Evolutionary conservation across 2,329 filamentous ascomycete species (phyloP), one percentile per base, ranked within the genome.

Genomic region (Biscogniauxia marginata): DNA sequence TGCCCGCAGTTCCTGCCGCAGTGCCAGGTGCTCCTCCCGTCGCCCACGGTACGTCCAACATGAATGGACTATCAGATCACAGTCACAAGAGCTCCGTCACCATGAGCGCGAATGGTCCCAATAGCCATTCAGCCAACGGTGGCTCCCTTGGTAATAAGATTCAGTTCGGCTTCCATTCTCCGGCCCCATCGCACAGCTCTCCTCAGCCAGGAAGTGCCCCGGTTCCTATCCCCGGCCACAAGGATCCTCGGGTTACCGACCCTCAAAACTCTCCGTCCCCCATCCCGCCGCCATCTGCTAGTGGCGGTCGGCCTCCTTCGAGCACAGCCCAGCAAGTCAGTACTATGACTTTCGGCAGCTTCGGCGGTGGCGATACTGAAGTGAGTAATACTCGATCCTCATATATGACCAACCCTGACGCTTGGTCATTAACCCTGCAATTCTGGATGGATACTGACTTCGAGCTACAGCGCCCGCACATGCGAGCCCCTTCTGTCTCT

Each of bases 241-340:
- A 82, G 78, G 87, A 90, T 70, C 88, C 89, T 60, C 85, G 90
- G 66, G 84, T 93, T 51, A 86, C 87, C 49, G 96, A 93, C 47
- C 95, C 95, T 5, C 87, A 90, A 49, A 88, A 89, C 65, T 97
- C 93, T 47, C 95, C 95, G 3, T 93, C 91, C 45, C 95, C 95
- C 4, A 98, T 98, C 66, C 93, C 95, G 25, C 90, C 93, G 74
- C 91, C 92, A 51, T 85, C 88, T 53, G 87, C 88, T 30, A 90
- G 87, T 68, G 95, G 92, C 69, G 91, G 92, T 65, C 91, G 91
- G 68, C 93, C 93, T 65, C 91, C 92, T 46, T 88, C 91, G 30
- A 84, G 84, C 62, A 82, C 87, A 64, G 58, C 65, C 18, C 86
- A 86, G 63, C 85, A 88, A 64, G 84, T 84, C 53, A 73, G 74